Conservation (phyloP, 2,329 filamentous ascomycete genomes). For the Ceratocystis albifundus region DNA sequence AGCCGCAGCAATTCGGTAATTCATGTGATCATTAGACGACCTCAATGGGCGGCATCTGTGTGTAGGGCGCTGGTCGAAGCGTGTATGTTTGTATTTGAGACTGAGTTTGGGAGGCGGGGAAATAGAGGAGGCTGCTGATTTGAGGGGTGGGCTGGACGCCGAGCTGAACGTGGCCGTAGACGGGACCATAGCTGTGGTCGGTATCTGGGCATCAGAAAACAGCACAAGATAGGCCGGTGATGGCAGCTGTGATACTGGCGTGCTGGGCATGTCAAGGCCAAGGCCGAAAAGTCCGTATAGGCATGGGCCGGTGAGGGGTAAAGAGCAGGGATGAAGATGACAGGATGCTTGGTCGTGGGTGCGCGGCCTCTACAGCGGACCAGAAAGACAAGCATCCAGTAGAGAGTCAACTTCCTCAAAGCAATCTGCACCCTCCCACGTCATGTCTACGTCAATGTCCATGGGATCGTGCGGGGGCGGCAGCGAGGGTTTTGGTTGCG, state of each 20-base stretch:
- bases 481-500: neutral
- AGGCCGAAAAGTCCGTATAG: neutral
- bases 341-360: conserved; percentile 3
- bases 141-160: too few species aligned
- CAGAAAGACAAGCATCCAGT: conserved; percentile 45
- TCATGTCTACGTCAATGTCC: conserved; percentile 47
- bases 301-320: neutral
- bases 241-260: neutral
- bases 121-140: too few species aligned
- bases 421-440: conserved; percentile 50
- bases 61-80: too few species aligned
- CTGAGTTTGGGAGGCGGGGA: too few species aligned
- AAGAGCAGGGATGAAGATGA: neutral
- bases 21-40: too few species aligned
- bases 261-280: neutral
- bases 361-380: conserved; percentile 14
- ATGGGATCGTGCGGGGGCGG: conserved; percentile 38
- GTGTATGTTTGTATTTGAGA: too few species aligned
- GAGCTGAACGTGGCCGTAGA: too few species aligned
- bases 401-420: conserved; percentile 46
- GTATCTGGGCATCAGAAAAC: too few species aligned
- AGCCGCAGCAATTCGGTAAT: too few species aligned
- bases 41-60: too few species aligned
- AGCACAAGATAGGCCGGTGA: too few species aligned
- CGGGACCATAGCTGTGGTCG: too few species aligned